Evolutionary conservation across 352 stramenopile genomes (phyloP).

Genomic region (Phytophthora agathidicida): DNA sequence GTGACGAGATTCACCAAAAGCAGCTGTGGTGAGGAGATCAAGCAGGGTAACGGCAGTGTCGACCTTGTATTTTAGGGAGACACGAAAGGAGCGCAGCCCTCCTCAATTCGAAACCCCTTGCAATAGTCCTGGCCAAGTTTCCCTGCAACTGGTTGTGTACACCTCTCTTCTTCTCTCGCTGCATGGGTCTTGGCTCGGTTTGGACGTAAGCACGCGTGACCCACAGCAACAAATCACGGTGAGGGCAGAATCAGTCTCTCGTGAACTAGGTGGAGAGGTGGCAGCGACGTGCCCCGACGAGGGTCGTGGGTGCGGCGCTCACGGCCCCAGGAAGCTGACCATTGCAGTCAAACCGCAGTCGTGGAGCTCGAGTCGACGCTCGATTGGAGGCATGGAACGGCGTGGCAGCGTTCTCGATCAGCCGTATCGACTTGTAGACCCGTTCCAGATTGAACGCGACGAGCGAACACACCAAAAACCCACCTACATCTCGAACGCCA

Average conservation of each 20-base stretch:
- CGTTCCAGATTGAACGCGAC: conserved; percentile 65
- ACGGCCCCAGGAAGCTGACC: conserved; percentile 36
- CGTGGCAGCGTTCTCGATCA: conserved; percentile 17
- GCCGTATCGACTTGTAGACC: conserved; percentile 65
- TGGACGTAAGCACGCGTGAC: conserved; percentile 7
- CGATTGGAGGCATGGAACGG: conserved; percentile 27
- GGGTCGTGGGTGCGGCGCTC: conserved; percentile 16
- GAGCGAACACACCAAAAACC: conserved; percentile 56
- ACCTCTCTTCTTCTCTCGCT: conserved; percentile 7
- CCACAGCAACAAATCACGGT: conserved; percentile 22
- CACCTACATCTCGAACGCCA: conserved; percentile 75
- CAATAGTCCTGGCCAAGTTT: conserved; percentile 4
- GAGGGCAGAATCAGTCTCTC: conserved; percentile 15
- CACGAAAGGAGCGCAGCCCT: too few species aligned
- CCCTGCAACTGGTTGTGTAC: background rate
- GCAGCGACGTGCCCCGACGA: conserved; percentile 6
- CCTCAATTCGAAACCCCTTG: conserved; percentile 29
- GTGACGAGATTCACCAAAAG: too few species aligned
- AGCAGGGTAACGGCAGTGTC: conserved; percentile 17
- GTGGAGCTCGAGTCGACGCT: conserved; percentile 6
- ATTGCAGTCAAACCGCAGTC: conserved; percentile 32
- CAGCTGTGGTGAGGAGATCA: conserved; percentile 8
- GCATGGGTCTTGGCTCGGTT: conserved; percentile 19
- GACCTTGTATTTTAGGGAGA: too few species aligned
- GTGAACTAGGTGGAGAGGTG: conserved; percentile 11